Base-by-base conservation (phyloP, 805 yeast species). In the Candida boleticola region DNA sequence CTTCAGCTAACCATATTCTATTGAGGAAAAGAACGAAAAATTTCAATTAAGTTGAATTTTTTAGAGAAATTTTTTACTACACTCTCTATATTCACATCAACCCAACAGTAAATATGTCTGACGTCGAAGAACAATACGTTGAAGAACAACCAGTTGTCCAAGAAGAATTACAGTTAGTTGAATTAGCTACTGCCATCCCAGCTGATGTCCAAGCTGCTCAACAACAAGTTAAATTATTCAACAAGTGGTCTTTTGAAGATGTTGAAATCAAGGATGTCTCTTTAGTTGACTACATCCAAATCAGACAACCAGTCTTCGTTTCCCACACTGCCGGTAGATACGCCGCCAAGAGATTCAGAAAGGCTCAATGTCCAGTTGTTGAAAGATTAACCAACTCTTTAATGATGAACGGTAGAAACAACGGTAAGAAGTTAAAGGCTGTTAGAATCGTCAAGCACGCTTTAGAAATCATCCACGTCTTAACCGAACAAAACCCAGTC, bases 361-460 rank as follows among this genome's bases (percentile, higher is more conserved):
- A 93, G 86, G 93, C 98, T 61, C 99, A 93, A 83, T 90, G 97
- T 81, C 98, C 98, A 69, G 85, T 93, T 74, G 75, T 93, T 63
- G 99, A 93, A 85, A 92, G 99, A 84, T 83, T 93, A 75, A 92
- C 98, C 78, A 92, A 93, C 92, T 86, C 99, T 55, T 82, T 93
- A 73, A 93, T 93, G 99, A 93, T 93, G 99, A 90, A 93, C 86
- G 99, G 99, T 82, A 92, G 98, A 83, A 93, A 93, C 95, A 93
- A 95, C 86, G 99, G 99, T 85, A 93, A 93, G 85, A 93, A 93
- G 82, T 88, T 95, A 76, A 90, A 92, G 87, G 99, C 99, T 65
- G 98, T 93, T 64, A 90, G 98, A 86, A 93, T 93, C 74, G 89
- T 93, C 75, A 88, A 95, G 83, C 99, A 93, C 84, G 92, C 99